Conservation (phyloP, 2,329 filamentous ascomycete genomes). For the Fusarium sarcochroum region DNA sequence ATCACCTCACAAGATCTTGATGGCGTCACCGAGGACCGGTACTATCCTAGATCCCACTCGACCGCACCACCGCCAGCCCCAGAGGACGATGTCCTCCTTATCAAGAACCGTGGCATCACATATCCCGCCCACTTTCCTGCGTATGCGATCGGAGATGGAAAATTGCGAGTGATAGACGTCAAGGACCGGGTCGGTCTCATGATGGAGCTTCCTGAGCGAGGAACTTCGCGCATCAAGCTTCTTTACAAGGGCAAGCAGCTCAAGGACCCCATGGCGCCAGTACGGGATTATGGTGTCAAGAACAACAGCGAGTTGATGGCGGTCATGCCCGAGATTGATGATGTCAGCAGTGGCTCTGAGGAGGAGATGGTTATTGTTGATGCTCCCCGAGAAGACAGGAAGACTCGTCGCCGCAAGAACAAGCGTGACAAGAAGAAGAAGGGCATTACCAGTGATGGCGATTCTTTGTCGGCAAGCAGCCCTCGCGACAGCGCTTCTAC, state of each 20-base stretch:
- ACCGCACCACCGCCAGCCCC: slow-evolving; percentile 53
- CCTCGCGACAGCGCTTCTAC: slow-evolving; percentile 61
- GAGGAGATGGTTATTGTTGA: slow-evolving; percentile 64
- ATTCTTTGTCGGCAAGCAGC: slow-evolving; percentile 57
- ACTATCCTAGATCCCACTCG: slow-evolving; percentile 58
- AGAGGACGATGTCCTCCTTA: slow-evolving; percentile 79
- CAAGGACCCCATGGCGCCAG: slow-evolving; percentile 72
- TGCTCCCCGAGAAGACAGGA: slow-evolving; percentile 51
- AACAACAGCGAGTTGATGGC: slow-evolving; percentile 72
- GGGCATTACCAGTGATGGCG: slow-evolving; percentile 52
- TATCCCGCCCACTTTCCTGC: slow-evolving; percentile 81
- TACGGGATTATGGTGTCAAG: slow-evolving; percentile 73
- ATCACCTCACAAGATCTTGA: slow-evolving; percentile 83
- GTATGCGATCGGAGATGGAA: slow-evolving; percentile 81
- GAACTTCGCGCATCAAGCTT: slow-evolving; percentile 71
- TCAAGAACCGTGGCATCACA: slow-evolving; percentile 76
- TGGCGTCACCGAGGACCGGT: slow-evolving; percentile 56
- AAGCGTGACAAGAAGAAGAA: slow-evolving; percentile 56
- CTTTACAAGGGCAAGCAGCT: slow-evolving; percentile 81
- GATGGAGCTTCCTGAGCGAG: slow-evolving; percentile 71
- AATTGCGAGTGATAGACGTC: slow-evolving; percentile 76
- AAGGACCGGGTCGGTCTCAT: slow-evolving; percentile 76
- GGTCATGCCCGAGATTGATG: slow-evolving; percentile 58
- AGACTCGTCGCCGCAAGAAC: slow-evolving; percentile 59
- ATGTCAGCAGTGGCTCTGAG: slow-evolving; percentile 57